Percentiles rank a stretch among this genome's conserved stretches.
These are phyloP conservation scores for Hanseniaspora hatyaiensis DNA, from an alignment of 805 yeast genomes.

Conservation along the genomic window DNA sequence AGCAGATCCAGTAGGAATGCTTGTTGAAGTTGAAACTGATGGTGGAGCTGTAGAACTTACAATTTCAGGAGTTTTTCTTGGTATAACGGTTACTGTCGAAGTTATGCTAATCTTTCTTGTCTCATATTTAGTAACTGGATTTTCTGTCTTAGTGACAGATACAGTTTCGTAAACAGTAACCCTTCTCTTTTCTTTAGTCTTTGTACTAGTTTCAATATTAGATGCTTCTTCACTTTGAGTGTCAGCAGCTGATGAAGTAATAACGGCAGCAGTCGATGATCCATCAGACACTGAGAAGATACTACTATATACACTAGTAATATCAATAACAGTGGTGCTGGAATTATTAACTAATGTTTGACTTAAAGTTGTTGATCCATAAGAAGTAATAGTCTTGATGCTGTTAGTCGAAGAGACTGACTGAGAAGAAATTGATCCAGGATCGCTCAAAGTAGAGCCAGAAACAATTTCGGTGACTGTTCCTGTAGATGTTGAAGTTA, in stretches of 20 bases:
- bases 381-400: background rate
- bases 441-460: background rate
- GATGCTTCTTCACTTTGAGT: background rate
- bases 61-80: background rate
- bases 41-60: background rate
- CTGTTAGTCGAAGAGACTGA: background rate
- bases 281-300: background rate
- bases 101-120: conserved; percentile 12
- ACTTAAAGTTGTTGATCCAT: conserved; percentile 9
- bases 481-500: background rate
- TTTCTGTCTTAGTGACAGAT: conserved; percentile 11
- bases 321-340: background rate
- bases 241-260: background rate
- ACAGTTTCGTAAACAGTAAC: conserved; percentile 16
- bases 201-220: background rate
- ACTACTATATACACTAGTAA: conserved; percentile 2
- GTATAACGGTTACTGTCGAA: conserved; percentile 10
- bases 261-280: background rate
- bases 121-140: conserved; percentile 5
- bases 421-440: background rate
- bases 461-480: background rate
- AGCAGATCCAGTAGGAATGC: background rate
- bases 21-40: background rate
- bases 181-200: conserved; percentile 13
- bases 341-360: conserved; percentile 1